Percentiles rank a stretch among this genome's conserved stretches.
These are phyloP conservation scores for Hymenoscyphus linearis DNA, from an alignment of 2,329 filamentous ascomycete species.

Conservation along the genomic window DNA sequence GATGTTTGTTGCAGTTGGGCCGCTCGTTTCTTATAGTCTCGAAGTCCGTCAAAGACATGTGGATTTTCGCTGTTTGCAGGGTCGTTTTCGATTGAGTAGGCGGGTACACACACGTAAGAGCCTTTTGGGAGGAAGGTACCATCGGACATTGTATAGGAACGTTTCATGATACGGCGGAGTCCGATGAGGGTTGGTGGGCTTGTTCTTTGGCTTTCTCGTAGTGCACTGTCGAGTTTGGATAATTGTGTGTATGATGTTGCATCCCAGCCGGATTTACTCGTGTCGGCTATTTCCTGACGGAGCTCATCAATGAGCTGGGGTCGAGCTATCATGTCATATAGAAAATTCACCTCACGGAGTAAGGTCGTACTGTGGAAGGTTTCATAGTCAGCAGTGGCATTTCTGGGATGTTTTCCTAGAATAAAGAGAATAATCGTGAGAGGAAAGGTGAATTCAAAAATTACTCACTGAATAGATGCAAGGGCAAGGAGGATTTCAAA, in stretches of 20 bases:
- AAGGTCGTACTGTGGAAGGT: neutral
- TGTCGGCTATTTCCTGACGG: neutral
- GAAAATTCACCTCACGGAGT: neutral
- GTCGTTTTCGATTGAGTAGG: neutral
- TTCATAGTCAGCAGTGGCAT: no score
- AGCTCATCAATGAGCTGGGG: neutral
- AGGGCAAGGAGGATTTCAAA: neutral
- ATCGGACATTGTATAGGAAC: neutral
- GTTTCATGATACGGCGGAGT: neutral
- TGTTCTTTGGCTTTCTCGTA: conserved; percentile 2
- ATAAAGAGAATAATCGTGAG: no score
- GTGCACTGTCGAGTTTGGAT: neutral
- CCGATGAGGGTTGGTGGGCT: neutral
- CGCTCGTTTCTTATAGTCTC: neutral
- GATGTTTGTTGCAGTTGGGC: neutral
- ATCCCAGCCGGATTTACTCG: neutral
- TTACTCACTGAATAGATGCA: neutral
- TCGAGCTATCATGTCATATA: neutral
- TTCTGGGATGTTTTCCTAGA: no score
- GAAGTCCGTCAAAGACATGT: neutral
- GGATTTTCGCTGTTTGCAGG: neutral
- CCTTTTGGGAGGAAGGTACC: neutral
- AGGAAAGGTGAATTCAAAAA: no score
- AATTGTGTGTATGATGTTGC: neutral
- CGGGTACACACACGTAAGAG: neutral